A percentile compares a stretch with the other conserved stretches of the same genome.
Conservation (phyloP, 2,329 filamentous ascomycete genomes). For the Claviceps capensis region DNA sequence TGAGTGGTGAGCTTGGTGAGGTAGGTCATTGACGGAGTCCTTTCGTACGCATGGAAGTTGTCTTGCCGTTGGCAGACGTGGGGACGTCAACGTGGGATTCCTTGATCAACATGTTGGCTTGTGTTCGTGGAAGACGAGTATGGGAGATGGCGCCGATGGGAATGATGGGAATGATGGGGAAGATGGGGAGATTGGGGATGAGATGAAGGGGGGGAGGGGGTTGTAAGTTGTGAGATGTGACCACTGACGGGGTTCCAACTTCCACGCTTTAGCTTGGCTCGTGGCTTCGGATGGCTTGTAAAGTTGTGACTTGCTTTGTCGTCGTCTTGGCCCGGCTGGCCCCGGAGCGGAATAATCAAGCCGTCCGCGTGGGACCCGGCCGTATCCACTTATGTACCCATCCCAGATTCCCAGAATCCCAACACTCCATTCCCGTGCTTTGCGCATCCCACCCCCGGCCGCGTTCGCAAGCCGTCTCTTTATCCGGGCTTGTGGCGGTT, state of each 20-base stretch:
- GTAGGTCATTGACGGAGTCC: not conserved
- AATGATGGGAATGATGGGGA: not conserved
- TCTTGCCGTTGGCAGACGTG: conserved; percentile 37
- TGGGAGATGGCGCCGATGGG: not conserved
- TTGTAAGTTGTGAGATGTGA: too few relatives aligned
- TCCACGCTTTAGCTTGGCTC: too few relatives aligned
- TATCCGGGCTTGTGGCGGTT: not conserved
- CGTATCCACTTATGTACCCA: not conserved
- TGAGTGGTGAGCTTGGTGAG: conserved; percentile 3
- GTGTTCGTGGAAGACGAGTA: not conserved
- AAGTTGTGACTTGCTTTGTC: too few relatives aligned
- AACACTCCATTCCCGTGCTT: not conserved
- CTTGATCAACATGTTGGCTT: conserved; percentile 35
- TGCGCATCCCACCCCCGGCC: not conserved
- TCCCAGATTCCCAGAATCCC: not conserved
- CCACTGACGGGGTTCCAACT: too few relatives aligned
- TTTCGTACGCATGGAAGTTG: conserved; percentile 36
- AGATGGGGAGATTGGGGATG: too few relatives aligned
- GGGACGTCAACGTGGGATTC: conserved; percentile 38
- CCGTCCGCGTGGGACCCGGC: not conserved
- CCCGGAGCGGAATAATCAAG: conserved; percentile 5
- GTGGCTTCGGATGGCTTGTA: too few relatives aligned
- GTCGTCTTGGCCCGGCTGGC: too few relatives aligned
- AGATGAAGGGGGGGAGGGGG: too few relatives aligned
- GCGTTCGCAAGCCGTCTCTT: not conserved